Base-by-base conservation (phyloP, 345 rosid genomes). In the Boechera stricta region DNA sequence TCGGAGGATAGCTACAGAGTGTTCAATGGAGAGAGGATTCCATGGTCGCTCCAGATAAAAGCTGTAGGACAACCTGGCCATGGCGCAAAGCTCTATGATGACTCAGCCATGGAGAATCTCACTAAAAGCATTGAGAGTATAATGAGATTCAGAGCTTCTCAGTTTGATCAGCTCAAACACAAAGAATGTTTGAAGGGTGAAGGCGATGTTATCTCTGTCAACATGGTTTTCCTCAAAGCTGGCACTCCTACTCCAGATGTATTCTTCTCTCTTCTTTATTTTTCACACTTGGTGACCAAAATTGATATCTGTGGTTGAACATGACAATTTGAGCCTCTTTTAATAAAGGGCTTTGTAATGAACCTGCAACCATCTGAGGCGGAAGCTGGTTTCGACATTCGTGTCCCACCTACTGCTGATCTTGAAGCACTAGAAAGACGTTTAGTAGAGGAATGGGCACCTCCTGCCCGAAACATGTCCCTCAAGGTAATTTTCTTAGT, bases 391-490 rank as follows among this genome's bases (percentile, higher is more conserved):
- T 61, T 69, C 28, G 80, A 77, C 47, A 77, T 77, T 5, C 75
- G 75, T 59, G 68, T 76, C 64, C 75, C 80, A 49, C 80, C 80
- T 4, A 3, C 55, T 42, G 49, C 48, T 76, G 74, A 76, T 62
- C n/a, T 78, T 3, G 86, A 76, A 77, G 81, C 96, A 45, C 73
- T 93, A 55, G 94, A 88, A 82, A 87, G 82, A 78, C 86, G 91
- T 74, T 83, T 93, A 77, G 82, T 85, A 32, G 98, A 88, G 84
- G 97, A 93, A 83, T 93, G 94, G 96, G 96, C 94, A 5, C 98
- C 97, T 64, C 62, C 77, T 66, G 80, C 96, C 8, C 84, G 94
- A 64, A 90, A 91, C 80, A 93, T 91, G 97, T 82, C 97, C 67
- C 84, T 83, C 73, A 80, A 86, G 90, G 98, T 93, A 77, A 41